phyloP scores from a whole-genome alignment of 257 asterid species.

The Przewalskia tangutica region DNA sequence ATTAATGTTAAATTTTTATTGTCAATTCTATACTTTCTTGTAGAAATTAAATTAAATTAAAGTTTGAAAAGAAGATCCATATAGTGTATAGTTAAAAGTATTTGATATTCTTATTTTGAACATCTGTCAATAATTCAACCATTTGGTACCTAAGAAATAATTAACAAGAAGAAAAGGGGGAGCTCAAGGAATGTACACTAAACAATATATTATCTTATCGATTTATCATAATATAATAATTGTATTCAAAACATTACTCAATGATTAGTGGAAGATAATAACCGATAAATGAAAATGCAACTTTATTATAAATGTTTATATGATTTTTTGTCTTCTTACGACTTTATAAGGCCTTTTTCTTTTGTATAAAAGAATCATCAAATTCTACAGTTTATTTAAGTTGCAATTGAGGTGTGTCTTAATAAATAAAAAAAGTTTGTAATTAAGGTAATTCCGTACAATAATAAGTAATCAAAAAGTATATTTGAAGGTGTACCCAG shows the following conservation, averaged over 20 bases:
- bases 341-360: background rate
- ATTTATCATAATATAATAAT: background rate
- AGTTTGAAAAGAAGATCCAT: background rate
- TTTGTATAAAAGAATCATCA: background rate
- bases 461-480: no score
- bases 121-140: background rate
- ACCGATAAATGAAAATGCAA: background rate
- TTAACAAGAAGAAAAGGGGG: background rate
- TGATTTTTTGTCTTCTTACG: background rate
- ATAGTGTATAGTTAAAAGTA: background rate
- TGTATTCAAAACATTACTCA: background rate
- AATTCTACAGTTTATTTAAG: background rate
- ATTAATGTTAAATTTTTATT: no score
- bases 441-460: background rate
- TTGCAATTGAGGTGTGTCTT: background rate
- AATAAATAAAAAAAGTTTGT: background rate
- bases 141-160: background rate
- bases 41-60: background rate
- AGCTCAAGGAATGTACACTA: background rate
- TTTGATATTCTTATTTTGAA: background rate
- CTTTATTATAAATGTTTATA: background rate
- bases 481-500: no score
- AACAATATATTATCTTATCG: background rate
- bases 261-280: background rate
- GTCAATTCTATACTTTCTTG: no score